Conservation (phyloP, 2,329 filamentous ascomycete genomes). For the Volutella citrinella region DNA sequence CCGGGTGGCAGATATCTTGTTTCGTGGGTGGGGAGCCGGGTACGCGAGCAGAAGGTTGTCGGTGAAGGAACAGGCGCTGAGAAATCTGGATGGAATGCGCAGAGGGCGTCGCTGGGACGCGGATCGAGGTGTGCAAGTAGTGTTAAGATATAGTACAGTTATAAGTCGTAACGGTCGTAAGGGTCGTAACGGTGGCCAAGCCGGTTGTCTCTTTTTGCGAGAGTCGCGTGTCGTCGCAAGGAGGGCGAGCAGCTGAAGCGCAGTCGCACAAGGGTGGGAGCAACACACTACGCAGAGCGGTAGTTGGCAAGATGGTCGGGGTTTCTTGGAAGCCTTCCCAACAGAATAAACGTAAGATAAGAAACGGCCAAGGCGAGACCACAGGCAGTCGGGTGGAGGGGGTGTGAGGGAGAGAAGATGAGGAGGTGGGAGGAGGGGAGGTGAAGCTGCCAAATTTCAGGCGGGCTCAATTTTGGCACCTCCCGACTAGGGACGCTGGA, state of each 20-base stretch:
- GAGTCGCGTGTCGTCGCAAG: constrained; percentile 16
- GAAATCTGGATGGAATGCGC: no score
- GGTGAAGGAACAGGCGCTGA: no score
- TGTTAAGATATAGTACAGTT: no score
- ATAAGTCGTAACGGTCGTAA: constrained; percentile 29
- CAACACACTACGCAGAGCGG: no score
- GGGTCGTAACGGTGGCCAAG: constrained; percentile 25
- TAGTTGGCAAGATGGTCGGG: no score
- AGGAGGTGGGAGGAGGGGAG: background rate
- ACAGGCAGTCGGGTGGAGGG: constrained; percentile 7
- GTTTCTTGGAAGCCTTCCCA: no score
- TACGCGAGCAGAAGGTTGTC: no score
- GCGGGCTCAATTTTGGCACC: no score
- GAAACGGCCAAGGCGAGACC: no score
- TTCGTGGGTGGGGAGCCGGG: constrained; percentile 4
- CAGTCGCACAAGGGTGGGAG: constrained; percentile 8
- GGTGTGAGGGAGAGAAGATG: constrained; percentile 14
- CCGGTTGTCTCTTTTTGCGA: constrained; percentile 13
- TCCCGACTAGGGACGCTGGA: no score
- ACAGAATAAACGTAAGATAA: no score
- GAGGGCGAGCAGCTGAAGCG: constrained; percentile 14
- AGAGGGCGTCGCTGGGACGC: background rate
- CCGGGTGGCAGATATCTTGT: constrained; percentile 3
- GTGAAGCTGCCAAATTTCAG: no score
- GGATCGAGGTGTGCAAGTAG: background rate